Conservation (phyloP, 2,329 filamentous ascomycete species). For the Exophiala sideris region DNA sequence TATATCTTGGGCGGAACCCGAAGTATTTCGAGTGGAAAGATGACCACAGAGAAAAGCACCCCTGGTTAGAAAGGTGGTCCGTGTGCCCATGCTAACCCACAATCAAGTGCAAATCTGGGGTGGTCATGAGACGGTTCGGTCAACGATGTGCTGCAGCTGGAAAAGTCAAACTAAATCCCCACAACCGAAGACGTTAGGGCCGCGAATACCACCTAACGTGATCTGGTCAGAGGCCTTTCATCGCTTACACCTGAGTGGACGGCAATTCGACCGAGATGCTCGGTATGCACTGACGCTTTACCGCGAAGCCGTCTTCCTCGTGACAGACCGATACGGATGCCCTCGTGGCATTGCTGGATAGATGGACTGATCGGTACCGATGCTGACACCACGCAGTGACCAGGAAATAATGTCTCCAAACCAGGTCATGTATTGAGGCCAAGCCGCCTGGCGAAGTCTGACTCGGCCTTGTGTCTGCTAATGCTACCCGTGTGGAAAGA, state of each 20-base stretch:
- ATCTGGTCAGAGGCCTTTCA: constrained; percentile 14
- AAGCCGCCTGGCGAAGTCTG: too few species aligned
- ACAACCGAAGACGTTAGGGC: constrained; percentile 11
- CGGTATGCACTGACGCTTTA: background rate
- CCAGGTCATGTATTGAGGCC: too few species aligned
- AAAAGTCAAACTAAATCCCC: constrained; percentile 14
- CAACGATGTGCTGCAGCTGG: constrained; percentile 10
- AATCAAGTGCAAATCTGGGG: constrained; percentile 23
- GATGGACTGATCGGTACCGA: too few species aligned
- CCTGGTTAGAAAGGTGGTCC: constrained; percentile 1
- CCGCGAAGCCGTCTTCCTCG: background rate
- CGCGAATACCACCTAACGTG: constrained; percentile 2
- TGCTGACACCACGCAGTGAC: too few species aligned
- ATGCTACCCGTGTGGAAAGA: too few species aligned
- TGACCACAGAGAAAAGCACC: background rate
- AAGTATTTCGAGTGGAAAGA: background rate
- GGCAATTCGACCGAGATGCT: background rate
- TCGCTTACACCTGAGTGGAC: constrained; percentile 50
- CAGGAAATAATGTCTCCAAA: too few species aligned
- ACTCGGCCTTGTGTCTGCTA: too few species aligned
- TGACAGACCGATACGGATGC: background rate
- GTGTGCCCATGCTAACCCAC: constrained; percentile 15
- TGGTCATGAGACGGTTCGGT: constrained; percentile 22
- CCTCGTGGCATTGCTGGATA: background rate
- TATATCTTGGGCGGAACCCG: too few species aligned